Base-by-base conservation (phyloP, 140 eudicot species). In the Oenanthe javanica region DNA sequence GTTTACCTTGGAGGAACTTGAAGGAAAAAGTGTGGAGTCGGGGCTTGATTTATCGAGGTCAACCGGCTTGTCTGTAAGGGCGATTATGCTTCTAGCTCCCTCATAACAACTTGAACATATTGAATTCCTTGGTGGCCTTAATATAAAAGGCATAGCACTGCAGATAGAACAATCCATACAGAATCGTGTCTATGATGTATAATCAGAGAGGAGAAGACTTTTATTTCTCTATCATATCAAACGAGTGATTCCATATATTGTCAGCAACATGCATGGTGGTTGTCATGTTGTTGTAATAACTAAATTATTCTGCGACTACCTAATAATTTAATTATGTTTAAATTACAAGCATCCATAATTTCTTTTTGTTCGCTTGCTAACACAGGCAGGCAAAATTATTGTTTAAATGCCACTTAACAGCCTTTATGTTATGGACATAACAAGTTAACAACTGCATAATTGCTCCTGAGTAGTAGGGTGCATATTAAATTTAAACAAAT, bases 81-180 rank as follows among this genome's bases (percentile, higher is more conserved):
- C 21, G 80, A 89, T 89, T 13, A 89, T 76, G 79, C 79, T 86
- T 84, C 90, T 81, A 27, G 92, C 90, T 86, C 90, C 90, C 50
- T 86, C 90, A 50, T 84, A 89, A 38, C 92, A 89, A 49, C 90
- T 84, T 79, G 82, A 88, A 61, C 92, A 89, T 15, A 89, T 86
- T 36, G 92, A 82, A 72, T 89, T 86, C 57, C 92, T 86, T 51
- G 87, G 90, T 54, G 92, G 92, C 86, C 92, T 84, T 45, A 89
- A 59, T 61, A 89, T 84, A 54, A 80, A 83, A 3, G 92, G 92
- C 86, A 83, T 76, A 5, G 87, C 78, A 36, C 87, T 89, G 72
- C 92, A 89, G 5, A 89, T 84, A 1, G 88, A 83, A 46, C 92
- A 89, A 76, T 88, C 92, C 92, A 88, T 88, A 14, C 51, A 69